These are phyloP conservation scores for Pythium sukuiense DNA, from an alignment of 352 stramenopile genomes.

Conservation along the genomic window DNA sequence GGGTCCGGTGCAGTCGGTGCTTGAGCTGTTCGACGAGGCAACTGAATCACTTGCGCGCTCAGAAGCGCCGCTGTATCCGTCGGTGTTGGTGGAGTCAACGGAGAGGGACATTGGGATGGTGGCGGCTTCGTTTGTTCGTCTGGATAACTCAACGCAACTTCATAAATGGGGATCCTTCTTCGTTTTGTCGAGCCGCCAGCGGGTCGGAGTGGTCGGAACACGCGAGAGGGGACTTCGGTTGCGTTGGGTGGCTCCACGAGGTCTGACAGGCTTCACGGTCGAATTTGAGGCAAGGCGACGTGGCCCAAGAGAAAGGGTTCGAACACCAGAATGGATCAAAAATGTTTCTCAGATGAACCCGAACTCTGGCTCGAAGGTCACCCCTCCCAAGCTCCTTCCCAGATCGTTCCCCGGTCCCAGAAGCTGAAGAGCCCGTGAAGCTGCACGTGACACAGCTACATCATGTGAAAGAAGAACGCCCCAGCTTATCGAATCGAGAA, in stretches of 20 bases:
- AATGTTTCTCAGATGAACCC: neutral
- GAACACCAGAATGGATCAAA: neutral
- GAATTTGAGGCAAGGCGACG: constrained; percentile 2
- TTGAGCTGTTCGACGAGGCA: constrained; percentile 13
- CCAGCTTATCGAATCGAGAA: neutral
- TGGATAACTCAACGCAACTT: constrained; percentile 19
- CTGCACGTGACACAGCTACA: neutral
- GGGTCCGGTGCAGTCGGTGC: constrained; percentile 2
- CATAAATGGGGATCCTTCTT: constrained; percentile 17
- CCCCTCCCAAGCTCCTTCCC: constrained; percentile 15
- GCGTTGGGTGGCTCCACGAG: constrained; percentile 12
- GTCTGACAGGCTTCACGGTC: neutral
- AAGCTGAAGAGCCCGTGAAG: neutral
- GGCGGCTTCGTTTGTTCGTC: neutral
- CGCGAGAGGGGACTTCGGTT: neutral
- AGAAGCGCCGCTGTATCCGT: neutral
- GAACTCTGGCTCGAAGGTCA: neutral
- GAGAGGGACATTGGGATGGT: constrained; percentile 6
- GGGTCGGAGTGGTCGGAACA: neutral
- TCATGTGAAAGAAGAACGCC: constrained; percentile 1
- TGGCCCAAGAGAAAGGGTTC: neutral
- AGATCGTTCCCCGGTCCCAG: constrained; percentile 18
- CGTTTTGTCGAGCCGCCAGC: constrained; percentile 14
- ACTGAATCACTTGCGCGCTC: constrained; percentile 4
- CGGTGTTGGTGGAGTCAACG: constrained; percentile 9